phyloP scores from a whole-genome alignment of 2,329 filamentous ascomycete genomes.

The Erysiphe pulchra region DNA sequence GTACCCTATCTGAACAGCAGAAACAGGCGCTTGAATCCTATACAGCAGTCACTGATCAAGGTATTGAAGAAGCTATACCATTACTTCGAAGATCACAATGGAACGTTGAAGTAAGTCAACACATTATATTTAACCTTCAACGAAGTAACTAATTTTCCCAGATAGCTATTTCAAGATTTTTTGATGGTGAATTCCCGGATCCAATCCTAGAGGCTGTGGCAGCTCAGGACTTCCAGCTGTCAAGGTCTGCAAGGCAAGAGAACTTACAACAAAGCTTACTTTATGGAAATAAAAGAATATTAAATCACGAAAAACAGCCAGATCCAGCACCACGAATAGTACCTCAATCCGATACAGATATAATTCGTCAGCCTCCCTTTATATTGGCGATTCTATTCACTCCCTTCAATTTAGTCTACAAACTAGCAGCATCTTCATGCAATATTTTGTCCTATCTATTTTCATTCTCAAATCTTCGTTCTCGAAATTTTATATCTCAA shows the following conservation, averaged over 20 bases:
- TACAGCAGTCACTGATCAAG: conserved; percentile 67
- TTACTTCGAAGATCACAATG: conserved; percentile 71
- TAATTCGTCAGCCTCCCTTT: conserved; percentile 45
- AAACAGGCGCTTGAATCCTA: conserved; percentile 72
- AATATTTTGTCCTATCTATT: conserved; percentile 54
- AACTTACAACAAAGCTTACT: conserved; percentile 40
- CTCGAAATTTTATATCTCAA: conserved; percentile 26
- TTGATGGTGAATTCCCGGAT: conserved; percentile 78
- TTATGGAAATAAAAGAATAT: conserved; percentile 13
- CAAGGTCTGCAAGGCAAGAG: conserved; percentile 38
- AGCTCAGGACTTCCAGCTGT: conserved; percentile 32
- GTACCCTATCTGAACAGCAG: conserved; percentile 49
- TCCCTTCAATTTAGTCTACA: conserved; percentile 58
- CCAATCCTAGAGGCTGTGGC: conserved; percentile 52
- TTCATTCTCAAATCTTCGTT: conserved; percentile 41
- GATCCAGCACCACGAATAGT: conserved; percentile 66
- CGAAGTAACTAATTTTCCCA: conserved; percentile 16
- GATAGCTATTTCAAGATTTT: conserved; percentile 94
- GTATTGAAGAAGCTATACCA: conserved; percentile 47
- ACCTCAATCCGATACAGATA: conserved; percentile 39
- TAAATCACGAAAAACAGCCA: conserved; percentile 16
- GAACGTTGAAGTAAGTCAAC: conserved; percentile 57
- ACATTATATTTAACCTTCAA: conserved; percentile 1
- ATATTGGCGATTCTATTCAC: conserved; percentile 55
- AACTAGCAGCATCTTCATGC: conserved; percentile 40